Conservation (phyloP, 1,139 yeast genomes). For the Magnusiomyces ingens region DNA sequence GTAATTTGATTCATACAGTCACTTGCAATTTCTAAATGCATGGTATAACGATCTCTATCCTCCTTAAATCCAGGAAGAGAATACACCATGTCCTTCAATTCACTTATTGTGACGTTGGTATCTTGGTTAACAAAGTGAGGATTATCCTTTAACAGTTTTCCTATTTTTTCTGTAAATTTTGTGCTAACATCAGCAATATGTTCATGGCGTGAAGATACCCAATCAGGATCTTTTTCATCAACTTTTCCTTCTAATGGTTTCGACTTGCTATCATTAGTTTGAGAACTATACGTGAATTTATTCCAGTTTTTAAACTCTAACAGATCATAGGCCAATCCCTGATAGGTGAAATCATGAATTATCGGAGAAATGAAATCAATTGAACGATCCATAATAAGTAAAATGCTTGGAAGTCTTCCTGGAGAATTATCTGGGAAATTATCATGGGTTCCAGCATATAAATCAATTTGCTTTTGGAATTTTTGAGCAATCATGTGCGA, state of each 20-base stretch:
- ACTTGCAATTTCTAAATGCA: constrained; percentile 36
- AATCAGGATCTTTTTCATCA: constrained; percentile 64
- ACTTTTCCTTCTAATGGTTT: constrained; percentile 42
- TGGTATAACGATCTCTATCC: constrained; percentile 33
- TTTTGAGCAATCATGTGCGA: constrained; percentile 69
- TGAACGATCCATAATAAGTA: constrained; percentile 75
- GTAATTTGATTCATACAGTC: constrained; percentile 36
- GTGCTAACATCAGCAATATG: constrained; percentile 77
- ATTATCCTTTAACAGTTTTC: constrained; percentile 63
- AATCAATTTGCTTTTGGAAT: constrained; percentile 66
- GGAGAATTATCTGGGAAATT: constrained; percentile 45
- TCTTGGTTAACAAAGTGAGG: constrained; percentile 41
- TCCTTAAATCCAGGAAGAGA: constrained; percentile 37
- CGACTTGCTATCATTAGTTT: constrained; percentile 49
- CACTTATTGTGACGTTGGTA: constrained; percentile 31
- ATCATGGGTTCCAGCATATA: constrained; percentile 61
- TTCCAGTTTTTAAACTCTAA: constrained; percentile 41
- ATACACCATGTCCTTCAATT: constrained; percentile 38
- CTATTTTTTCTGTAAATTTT: constrained; percentile 51
- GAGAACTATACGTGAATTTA: constrained; percentile 41
- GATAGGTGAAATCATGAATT: constrained; percentile 87
- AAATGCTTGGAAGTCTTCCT: constrained; percentile 59
- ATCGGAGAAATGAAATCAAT: constrained; percentile 79
- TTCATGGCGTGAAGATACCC: constrained; percentile 65
- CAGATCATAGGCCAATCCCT: constrained; percentile 84